These are phyloP conservation scores for Emergomyces orientalis DNA, from an alignment of 2,329 filamentous ascomycete genomes.

Conservation along the genomic window DNA sequence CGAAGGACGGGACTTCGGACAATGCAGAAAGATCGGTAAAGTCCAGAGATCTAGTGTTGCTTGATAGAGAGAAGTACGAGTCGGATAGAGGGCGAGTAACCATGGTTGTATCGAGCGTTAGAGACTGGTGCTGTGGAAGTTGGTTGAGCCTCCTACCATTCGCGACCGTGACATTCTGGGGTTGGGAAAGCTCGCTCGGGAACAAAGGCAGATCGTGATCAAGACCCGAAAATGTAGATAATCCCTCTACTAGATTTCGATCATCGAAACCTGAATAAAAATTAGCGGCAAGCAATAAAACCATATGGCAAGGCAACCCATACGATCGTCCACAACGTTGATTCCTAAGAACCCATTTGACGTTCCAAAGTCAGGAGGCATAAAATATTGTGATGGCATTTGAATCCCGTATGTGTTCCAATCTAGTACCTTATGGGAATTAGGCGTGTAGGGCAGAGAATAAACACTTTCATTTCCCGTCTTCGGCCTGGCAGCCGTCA, in stretches of 20 bases:
- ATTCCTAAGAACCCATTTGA: conserved; percentile 5
- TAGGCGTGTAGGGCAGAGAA: conserved; percentile 2
- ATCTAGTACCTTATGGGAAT: conserved; percentile 7
- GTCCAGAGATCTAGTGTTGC: conserved; percentile 42
- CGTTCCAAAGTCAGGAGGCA: conserved; percentile 9
- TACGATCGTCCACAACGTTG: conserved; percentile 7
- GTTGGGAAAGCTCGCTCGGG: background rate
- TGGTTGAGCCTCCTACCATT: conserved; percentile 10
- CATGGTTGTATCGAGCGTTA: conserved; percentile 13
- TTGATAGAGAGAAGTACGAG: conserved; percentile 65
- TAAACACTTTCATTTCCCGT: conserved; percentile 1
- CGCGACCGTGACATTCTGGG: background rate
- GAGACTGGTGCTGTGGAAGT: conserved; percentile 9
- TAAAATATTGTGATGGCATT: conserved; percentile 9
- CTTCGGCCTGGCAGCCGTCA: background rate
- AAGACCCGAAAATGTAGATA: background rate
- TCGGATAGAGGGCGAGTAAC: conserved; percentile 55
- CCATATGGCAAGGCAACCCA: background rate
- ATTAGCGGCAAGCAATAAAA: background rate
- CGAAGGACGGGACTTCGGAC: conserved; percentile 56
- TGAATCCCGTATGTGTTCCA: conserved; percentile 9
- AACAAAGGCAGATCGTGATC: background rate
- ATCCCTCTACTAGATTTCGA: conserved; percentile 2
- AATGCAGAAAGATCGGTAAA: conserved; percentile 61
- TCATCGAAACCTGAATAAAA: background rate